phyloP scores from a whole-genome alignment of 441 rosid genomes.

The Eruca vesicaria region DNA sequence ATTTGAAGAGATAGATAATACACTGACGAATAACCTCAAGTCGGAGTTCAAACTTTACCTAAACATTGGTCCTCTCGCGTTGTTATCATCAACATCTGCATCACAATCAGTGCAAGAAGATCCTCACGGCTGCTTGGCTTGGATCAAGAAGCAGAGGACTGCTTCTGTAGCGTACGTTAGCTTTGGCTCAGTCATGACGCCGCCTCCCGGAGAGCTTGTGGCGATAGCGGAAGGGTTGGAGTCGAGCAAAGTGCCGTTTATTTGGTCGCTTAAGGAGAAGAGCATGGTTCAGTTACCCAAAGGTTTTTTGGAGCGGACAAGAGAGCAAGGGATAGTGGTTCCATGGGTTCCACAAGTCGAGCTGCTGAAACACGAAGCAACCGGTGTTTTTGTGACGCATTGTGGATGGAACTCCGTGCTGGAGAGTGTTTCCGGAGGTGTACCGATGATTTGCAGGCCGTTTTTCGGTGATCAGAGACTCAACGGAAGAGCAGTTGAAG shows the following conservation, averaged over 20 bases:
- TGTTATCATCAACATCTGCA: conserved; percentile 14
- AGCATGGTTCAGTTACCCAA: conserved; percentile 31
- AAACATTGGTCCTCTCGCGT: conserved; percentile 47
- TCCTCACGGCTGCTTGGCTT: conserved; percentile 45
- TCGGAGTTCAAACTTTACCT: conserved; percentile 44
- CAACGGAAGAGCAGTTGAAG: conserved; percentile 50
- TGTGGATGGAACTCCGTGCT: conserved; percentile 63
- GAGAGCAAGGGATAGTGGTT: conserved; percentile 42
- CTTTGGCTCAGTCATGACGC: conserved; percentile 49
- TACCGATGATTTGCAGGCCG: conserved; percentile 71
- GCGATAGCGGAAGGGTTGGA: conserved; percentile 57
- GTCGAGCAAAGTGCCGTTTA: conserved; percentile 40
- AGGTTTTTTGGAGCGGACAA: conserved; percentile 46
- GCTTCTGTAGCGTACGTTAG: conserved; percentile 54
- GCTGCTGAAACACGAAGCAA: conserved; percentile 44
- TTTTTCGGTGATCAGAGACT: conserved; percentile 58
- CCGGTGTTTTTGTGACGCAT: conserved; percentile 53
- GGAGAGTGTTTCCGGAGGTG: conserved; percentile 57
- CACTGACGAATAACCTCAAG: conserved; percentile 37
- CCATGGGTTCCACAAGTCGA: conserved; percentile 53
- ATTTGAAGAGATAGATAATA: conserved; percentile 55
- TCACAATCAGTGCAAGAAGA: conserved; percentile 10
- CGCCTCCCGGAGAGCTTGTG: conserved; percentile 43
- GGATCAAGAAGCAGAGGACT: conserved; percentile 45
- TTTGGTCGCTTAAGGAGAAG: conserved; percentile 54